Evolutionary conservation across 2,329 filamentous ascomycete genomes (phyloP), one percentile per base, ranked within the genome.

Genomic region (Ustulina deusta): DNA sequence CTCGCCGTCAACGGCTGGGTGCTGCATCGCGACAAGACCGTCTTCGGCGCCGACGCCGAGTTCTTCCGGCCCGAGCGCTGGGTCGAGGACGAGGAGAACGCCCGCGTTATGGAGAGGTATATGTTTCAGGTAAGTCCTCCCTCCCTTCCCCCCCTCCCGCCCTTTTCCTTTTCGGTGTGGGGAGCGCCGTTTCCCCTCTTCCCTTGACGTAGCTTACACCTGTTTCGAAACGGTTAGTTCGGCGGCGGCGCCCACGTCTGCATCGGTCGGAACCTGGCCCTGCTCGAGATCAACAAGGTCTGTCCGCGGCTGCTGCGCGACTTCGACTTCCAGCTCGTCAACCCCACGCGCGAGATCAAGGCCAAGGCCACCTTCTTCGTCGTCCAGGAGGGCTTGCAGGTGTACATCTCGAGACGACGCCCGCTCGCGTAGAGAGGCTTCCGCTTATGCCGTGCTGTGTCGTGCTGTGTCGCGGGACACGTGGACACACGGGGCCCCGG

Each of bases 281-380:
- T 87, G 46, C 77, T 88, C 32, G 86, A 88, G 76, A 86, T 88
- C 72, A 86, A 88, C 78, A 90, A 89, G 79, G 81, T 89, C 40
- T 77, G 87, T 40, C 85, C 86, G 4, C 82, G 85, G 40, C 78
- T 89, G 29, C 76, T 87, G 69, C 76, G 85, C n/a, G 83, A 87
- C 67, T 89, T 84, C 72, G 78, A 84, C 51, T 84, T 89, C 69
- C 79, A 85, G 74, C 78, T 88, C 29, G 81, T 83, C n/a, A 79
- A 85, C 65, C 85, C 85, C 0, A 79, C 81, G 10, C 79, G 83
- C 48, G 80, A 83, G 59, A 79, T 88, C 71, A 82, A 81, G 66
- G 84, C 85, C n/a, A 82, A 85, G 61, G 83, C 86, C 22, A 87
- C 85, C 3, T 89, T 88, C 76, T 89, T 89, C 72, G 86, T 89